Base-by-base conservation (phyloP, 1,139 yeast genomes). In the Yamadazyma spencermartinsiae region DNA sequence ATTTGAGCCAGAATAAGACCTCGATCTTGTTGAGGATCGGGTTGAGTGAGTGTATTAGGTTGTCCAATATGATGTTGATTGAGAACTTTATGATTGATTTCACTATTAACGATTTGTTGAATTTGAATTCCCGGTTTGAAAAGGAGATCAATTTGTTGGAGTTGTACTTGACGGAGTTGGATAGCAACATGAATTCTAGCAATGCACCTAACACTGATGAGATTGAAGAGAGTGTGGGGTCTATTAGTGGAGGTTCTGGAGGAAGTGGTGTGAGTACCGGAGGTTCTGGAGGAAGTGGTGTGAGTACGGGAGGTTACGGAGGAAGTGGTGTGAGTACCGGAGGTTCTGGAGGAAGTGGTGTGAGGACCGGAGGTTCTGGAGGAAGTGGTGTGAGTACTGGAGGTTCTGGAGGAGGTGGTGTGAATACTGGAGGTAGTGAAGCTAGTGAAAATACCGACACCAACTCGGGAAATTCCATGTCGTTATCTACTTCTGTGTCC, bases 1-100 rank as follows among this genome's bases (percentile, higher is more conserved):
- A 60, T 29, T 42, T 61, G 13, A 54, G 55, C 20, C 56, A 55
- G 31, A 53, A 56, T 18, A 53, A 50, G 31, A 63, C 65, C 2
- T 63, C 62, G 23, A 56, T 63, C 3, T 47, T 62, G 9, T 47
- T 68, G 37, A 76, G 72, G 41, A 64, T 70, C 36, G 80, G 79
- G 0, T 52, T 74, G 12, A 68, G 79, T 41, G 80, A 75, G 45
- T 68, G 77, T 43, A 63, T 75, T 12, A 60, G 79, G 35, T 55
- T 66, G 31, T 72, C 79, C 10, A 76, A 77, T 40, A 66, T 70
- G 49, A 70, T 74, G 67, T 58, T 75, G 42, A 76, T 76, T 43
- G 81, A 76, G 46, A 74, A 74, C 39, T 75, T 74, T 43, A 72
- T 73, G 69, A 62, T 68, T 30, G 68, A 73, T 36, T 69, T 75